Evolutionary conservation across 2,329 filamentous ascomycete genomes (phyloP).

Genomic region (Mollisia scopiformis): DNA sequence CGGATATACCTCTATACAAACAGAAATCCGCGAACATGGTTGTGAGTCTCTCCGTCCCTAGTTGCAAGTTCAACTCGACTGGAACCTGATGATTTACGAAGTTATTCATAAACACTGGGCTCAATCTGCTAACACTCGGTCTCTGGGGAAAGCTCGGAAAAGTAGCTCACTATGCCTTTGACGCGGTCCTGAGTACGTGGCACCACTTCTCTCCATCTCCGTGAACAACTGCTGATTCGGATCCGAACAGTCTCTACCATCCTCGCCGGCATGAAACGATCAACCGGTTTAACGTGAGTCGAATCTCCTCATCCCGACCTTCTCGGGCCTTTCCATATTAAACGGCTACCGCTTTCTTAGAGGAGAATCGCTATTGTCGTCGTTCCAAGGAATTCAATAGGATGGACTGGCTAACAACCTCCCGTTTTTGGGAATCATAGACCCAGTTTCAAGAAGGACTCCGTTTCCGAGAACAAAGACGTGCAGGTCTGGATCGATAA

Average conservation of each 20-base stretch:
- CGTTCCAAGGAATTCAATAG: not conserved
- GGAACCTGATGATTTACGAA: slow-evolving; percentile 53
- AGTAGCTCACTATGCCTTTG: slow-evolving; percentile 92
- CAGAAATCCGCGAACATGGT: slow-evolving; percentile 40
- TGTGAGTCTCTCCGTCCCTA: slow-evolving; percentile 35
- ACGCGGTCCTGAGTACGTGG: slow-evolving; percentile 88
- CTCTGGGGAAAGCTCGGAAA: slow-evolving; percentile 83
- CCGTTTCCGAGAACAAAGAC: slow-evolving; percentile 81
- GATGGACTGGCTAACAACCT: slow-evolving; percentile 46
- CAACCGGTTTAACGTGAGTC: slow-evolving; percentile 95
- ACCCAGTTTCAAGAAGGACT: slow-evolving; percentile 85
- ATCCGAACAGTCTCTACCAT: slow-evolving; percentile 79
- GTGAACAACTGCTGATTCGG: slow-evolving; percentile 24
- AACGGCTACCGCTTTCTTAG: not conserved
- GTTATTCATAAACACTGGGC: slow-evolving; percentile 32
- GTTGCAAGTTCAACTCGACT: slow-evolving; percentile 35
- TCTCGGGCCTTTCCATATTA: not conserved
- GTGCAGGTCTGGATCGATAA: slow-evolving; percentile 88
- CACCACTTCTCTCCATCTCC: slow-evolving; percentile 3
- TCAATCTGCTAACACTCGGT: slow-evolving; percentile 71
- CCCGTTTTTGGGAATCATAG: slow-evolving; percentile 49
- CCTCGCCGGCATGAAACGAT: slow-evolving; percentile 95
- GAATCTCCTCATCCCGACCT: slow-evolving; percentile 14
- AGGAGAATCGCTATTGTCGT: no score
- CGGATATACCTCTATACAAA: not conserved